Base-by-base conservation (phyloP, 129 eudicot genomes). In the Silybum marianum region DNA sequence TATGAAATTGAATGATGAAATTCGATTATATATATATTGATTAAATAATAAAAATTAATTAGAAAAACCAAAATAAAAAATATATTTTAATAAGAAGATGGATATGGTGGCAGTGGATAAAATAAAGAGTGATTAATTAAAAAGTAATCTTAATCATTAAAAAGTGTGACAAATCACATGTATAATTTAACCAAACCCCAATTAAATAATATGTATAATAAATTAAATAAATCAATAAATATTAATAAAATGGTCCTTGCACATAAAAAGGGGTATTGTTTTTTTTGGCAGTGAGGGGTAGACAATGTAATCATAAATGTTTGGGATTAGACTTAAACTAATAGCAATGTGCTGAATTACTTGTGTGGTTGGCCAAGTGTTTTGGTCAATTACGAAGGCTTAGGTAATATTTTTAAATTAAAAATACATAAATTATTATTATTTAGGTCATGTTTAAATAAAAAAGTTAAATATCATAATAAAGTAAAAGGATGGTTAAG, bases 121-220 rank as follows among this genome's bases (percentile, higher is more conserved):
- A 73, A 30, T 76, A 32, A 58, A 32, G 26, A 58, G 71, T 7
- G 21, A 76, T 22, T 26, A 58, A 10, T 58, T 16, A n/a, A 58
- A 75, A 51, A 34, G 62, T 39, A 75, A 38, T 22, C 24, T 2
- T 63, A 77, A 77, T 77, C 62, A 63, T 77, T 40, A 23, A 36
- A 77, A 23, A 77, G 63, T 36, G 62, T 36, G 73, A 77, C 73
- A 77, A 77, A 63, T 38, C 73, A 77, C 81, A 65, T 77, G 60
- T 65, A 66, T 24, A 14, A n/a, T 77, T 34, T 36, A 63, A 77
- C 42, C 0, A n/a, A 19, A 60, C 58, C 38, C 26, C 34, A 62
- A 76, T 62, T 28, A 76, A 32, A 63, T 6, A n/a, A 58, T 58
- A n/a, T 54, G 65, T 14, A 28, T 28, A 9, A n/a, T 40, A 40